phyloP scores from a whole-genome alignment of 176 grass and related monocot genomes.

The Avena atlantica region DNA sequence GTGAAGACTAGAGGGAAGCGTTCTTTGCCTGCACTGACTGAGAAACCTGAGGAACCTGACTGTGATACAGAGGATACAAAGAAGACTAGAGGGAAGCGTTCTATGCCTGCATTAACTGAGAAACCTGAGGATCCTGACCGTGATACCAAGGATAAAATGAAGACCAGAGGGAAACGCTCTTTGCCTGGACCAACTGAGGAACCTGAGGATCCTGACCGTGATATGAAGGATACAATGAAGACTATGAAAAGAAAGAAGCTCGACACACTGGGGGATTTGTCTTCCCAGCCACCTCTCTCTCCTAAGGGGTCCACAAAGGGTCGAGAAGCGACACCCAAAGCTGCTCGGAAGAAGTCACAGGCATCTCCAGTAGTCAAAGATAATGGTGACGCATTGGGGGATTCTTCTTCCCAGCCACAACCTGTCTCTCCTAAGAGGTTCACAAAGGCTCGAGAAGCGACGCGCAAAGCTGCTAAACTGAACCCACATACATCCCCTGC shows the following conservation, averaged over 20 bases:
- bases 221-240: slow-evolving; percentile 1
- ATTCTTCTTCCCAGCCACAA: slow-evolving; percentile 49
- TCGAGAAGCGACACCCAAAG: slow-evolving; percentile 51
- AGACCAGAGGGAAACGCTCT: slow-evolving; percentile 33
- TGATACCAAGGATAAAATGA: neutral
- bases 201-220: slow-evolving; percentile 11
- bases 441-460: slow-evolving; percentile 52
- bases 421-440: slow-evolving; percentile 43
- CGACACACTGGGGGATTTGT: slow-evolving; percentile 72
- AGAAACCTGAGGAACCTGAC: neutral
- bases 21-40: neutral
- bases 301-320: slow-evolving; percentile 47
- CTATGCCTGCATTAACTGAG: neutral
- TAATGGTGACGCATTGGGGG: slow-evolving; percentile 37
- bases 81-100: slow-evolving; percentile 7
- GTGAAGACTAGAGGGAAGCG: neutral
- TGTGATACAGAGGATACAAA: neutral
- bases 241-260: slow-evolving; percentile 71
- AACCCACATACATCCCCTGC: slow-evolving; percentile 18
- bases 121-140: neutral
- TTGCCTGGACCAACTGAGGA: slow-evolving; percentile 14
- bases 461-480: slow-evolving; percentile 43
- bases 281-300: slow-evolving; percentile 42
- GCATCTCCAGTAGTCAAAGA: slow-evolving; percentile 35
- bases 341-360: slow-evolving; percentile 37